Evolutionary conservation across 225 moss, liverwort and hornwort species (phyloP).

Genomic region (Ulota crispa): DNA sequence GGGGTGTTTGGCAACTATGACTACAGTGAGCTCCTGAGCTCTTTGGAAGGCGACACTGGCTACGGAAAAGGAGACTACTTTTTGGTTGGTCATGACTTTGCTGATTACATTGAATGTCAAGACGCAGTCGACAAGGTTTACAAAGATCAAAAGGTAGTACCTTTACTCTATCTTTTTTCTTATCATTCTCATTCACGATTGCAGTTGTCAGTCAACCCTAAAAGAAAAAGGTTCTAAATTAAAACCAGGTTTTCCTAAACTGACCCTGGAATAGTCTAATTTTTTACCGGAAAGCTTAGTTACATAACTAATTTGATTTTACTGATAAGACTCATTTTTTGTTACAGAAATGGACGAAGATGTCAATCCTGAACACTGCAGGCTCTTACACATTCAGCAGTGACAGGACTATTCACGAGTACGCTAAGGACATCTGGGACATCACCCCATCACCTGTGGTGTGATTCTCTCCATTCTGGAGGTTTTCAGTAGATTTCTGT

Average conservation of each 20-base stretch:
- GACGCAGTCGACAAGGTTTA: slow-evolving; percentile 92
- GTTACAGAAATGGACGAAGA: slow-evolving; percentile 88
- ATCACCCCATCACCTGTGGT: slow-evolving; percentile 71
- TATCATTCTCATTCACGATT: too few relatives aligned
- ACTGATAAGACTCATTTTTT: not conserved
- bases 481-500: not conserved
- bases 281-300: too few relatives aligned
- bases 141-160: slow-evolving; percentile 72
- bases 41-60: slow-evolving; percentile 81
- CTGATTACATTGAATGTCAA: slow-evolving; percentile 81
- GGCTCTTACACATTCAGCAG: slow-evolving; percentile 91
- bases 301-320: not conserved
- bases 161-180: not conserved
- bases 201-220: too few relatives aligned
- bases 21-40: slow-evolving; percentile 62
- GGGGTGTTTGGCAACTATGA: slow-evolving; percentile 82
- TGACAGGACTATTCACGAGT: slow-evolving; percentile 92
- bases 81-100: slow-evolving; percentile 90
- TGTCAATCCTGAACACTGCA: slow-evolving; percentile 95
- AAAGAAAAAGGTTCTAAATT: too few relatives aligned
- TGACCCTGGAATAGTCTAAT: too few relatives aligned
- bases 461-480: slow-evolving; percentile 38
- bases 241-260: too few relatives aligned
- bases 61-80: slow-evolving; percentile 90
- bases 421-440: slow-evolving; percentile 92